A percentile compares a stretch with the other conserved stretches of the same genome.
Conservation (phyloP, 2,329 filamentous ascomycete species). For the Hypoxylon sp. region DNA sequence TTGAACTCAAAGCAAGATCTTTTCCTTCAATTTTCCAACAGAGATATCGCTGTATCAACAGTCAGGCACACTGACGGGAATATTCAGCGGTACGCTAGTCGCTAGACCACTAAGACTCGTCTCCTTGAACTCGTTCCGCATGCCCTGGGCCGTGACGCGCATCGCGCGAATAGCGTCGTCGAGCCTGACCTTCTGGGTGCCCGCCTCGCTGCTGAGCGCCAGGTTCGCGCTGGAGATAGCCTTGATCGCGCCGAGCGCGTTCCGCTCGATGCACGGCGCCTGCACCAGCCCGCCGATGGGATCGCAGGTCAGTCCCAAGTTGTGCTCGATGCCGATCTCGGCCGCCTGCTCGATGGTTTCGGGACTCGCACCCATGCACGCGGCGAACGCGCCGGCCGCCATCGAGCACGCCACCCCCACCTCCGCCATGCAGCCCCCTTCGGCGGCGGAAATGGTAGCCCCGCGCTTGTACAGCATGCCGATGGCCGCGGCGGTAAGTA, state of each 20-base stretch:
- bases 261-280: conserved; percentile 64
- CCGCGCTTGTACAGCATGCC: conserved; percentile 66
- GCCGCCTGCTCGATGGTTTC: conserved; percentile 64
- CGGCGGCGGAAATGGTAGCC: conserved; percentile 63
- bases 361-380: conserved; percentile 63
- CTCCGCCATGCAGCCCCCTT: conserved; percentile 66
- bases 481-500: conserved; percentile 62
- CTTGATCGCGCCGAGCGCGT: conserved; percentile 63
- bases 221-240: conserved; percentile 64
- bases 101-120: conserved; percentile 63
- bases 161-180: conserved; percentile 65
- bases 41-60: conserved; percentile 50
- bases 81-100: conserved; percentile 63
- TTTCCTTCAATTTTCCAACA: too few species aligned
- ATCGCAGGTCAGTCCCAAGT: conserved; percentile 63
- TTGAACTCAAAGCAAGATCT: too few species aligned
- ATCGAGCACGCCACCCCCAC: conserved; percentile 65
- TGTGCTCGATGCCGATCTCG: conserved; percentile 66
- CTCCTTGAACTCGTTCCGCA: conserved; percentile 66
- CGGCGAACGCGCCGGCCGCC: conserved; percentile 63
- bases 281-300: conserved; percentile 64
- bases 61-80: conserved; percentile 65
- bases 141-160: conserved; percentile 62
- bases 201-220: conserved; percentile 58
- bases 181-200: conserved; percentile 61